These are phyloP conservation scores for Vitis hybrid DNA, from an alignment of 177 flowering plant species.

Conservation along the genomic window DNA sequence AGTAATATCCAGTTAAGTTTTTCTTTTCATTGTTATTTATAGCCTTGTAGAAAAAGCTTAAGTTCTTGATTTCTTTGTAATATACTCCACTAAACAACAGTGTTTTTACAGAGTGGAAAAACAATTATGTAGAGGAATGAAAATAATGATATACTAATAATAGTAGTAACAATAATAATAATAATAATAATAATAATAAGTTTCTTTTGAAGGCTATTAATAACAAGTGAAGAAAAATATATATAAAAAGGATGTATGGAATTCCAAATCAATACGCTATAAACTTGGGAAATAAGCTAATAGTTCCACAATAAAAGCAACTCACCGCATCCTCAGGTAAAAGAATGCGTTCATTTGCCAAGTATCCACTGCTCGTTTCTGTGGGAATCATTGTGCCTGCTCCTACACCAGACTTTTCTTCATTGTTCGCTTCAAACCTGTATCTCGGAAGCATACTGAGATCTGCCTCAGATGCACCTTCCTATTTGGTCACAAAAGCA, in stretches of 20 bases:
- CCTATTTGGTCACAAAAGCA: constrained; percentile 46
- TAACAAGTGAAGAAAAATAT: too few relatives aligned
- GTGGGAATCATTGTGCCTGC: constrained; percentile 73
- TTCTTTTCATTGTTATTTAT: neutral
- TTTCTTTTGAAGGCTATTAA: too few relatives aligned
- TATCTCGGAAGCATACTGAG: constrained; percentile 78
- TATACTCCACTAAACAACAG: too few relatives aligned
- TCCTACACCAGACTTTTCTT: constrained; percentile 55
- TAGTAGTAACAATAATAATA: neutral
- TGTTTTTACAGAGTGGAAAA: neutral
- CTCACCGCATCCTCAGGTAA: constrained; percentile 93
- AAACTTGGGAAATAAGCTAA: neutral
- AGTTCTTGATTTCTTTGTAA: neutral
- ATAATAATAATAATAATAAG: neutral
- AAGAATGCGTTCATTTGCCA: constrained; percentile 65
- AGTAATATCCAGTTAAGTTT: neutral
- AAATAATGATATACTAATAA: neutral
- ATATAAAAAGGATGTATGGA: too few relatives aligned
- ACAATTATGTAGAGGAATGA: neutral
- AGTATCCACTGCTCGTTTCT: constrained; percentile 50
- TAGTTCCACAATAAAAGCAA: neutral
- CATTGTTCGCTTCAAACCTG: constrained; percentile 48
- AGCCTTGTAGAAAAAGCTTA: neutral
- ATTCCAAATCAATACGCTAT: too few relatives aligned
- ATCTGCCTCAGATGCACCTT: constrained; percentile 98